Evolutionary conservation across 1,284 basidiomycete species (phyloP), one percentile per base, ranked within the genome.

Genomic region (Ganoderma lingzhi): DNA sequence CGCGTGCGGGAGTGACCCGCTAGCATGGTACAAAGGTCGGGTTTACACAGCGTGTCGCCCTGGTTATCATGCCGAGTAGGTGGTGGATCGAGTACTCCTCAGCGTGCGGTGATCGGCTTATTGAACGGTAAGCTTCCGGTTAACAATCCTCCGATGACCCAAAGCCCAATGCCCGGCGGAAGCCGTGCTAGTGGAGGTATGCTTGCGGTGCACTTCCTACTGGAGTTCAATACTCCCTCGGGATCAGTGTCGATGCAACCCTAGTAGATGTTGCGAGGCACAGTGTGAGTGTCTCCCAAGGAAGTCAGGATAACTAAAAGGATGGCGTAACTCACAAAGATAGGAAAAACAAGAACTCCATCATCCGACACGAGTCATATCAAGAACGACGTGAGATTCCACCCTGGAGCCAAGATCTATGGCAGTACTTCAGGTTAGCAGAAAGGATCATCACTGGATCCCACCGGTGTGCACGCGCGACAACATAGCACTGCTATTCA

Each of bases 41-140:
- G 23, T 51, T 51, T 51, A 51, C 48, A 51, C 23, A 28, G 48
- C 48, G 48, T 51, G 48, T 51, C 48, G 23, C 23, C 48, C 48
- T 51, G 48, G 48, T 51, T 23, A 51, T 51, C 23, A 10, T 10
- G 4, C 48, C 48, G 48, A 51, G 23, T 51, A 8, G 48, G 48
- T 51, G 2, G 48, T 51, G 48, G 48, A 51, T 28, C 48, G 23
- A 51, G 48, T 51, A 28, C 19, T 51, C 48, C 19, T 28, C 23
- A 12, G 3, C 48, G 23, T 28, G 48, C 48, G 48, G 23, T 51
- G 28, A 51, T 51, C 48, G 48, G 48, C 10, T 28, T 28, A 51
- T 23, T 6, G 23, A 51, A 51, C 12, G 48, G 48, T 51, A 12
- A 28, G 12, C 23, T 23, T 51, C 48, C 48, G 48, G 48, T 51